These are phyloP conservation scores for Colletotrichum falcatum DNA, from an alignment of 2,329 filamentous ascomycete genomes.

Conservation along the genomic window DNA sequence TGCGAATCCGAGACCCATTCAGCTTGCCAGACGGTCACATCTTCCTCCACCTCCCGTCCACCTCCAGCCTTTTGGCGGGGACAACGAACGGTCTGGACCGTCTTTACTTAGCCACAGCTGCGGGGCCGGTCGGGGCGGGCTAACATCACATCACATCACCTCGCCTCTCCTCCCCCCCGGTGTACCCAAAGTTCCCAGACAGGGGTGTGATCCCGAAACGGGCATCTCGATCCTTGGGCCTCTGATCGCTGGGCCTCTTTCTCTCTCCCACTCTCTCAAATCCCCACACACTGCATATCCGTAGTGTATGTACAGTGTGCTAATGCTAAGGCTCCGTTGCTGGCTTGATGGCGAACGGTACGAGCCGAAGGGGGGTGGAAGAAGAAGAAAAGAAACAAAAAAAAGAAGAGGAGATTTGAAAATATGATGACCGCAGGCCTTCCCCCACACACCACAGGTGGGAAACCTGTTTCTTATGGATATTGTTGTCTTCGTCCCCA, in stretches of 20 bases:
- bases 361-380: background rate
- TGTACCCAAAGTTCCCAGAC: slow-evolving; percentile 11
- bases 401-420: background rate
- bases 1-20: background rate
- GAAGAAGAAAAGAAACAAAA: background rate
- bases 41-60: background rate
- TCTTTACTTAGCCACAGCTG: background rate
- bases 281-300: background rate
- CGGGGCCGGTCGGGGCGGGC: slow-evolving; percentile 24
- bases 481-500: background rate
- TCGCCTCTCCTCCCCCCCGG: background rate
- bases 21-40: background rate
- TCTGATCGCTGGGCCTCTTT: no score
- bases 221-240: slow-evolving; percentile 33
- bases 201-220: slow-evolving; percentile 33
- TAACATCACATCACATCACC: slow-evolving; percentile 7
- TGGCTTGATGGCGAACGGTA: background rate
- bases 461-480: slow-evolving; percentile 17
- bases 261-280: background rate
- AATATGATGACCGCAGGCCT: slow-evolving; percentile 22
- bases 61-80: background rate
- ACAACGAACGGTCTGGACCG: slow-evolving; percentile 32
- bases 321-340: background rate
- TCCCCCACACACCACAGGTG: background rate
- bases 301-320: background rate